phyloP scores from a whole-genome alignment of 352 stramenopile genomes.

The Pythium volutum region DNA sequence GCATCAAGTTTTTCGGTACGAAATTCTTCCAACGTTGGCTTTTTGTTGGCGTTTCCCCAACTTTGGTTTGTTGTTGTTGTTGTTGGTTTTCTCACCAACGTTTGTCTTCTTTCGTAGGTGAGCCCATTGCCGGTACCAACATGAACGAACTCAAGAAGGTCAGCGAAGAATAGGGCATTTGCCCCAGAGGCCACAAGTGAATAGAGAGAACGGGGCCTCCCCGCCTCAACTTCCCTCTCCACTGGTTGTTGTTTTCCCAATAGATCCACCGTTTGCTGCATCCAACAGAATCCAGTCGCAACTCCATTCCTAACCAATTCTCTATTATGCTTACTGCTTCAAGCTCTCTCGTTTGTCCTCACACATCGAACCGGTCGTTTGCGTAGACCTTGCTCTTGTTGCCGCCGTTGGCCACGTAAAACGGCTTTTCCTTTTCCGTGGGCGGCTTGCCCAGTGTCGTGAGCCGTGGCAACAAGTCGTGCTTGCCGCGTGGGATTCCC shows the following conservation, averaged over 20 bases:
- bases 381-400: constrained; percentile 68
- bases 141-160: constrained; percentile 87
- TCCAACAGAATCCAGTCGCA: background rate
- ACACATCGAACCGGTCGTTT: constrained; percentile 68
- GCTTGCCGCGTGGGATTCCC: constrained; percentile 42
- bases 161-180: constrained; percentile 55
- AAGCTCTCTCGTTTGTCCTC: background rate
- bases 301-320: background rate
- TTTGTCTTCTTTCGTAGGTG: constrained; percentile 31
- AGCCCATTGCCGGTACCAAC: constrained; percentile 73
- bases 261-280: background rate
- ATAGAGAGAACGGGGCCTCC: background rate
- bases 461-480: constrained; percentile 46
- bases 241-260: background rate
- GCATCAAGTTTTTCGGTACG: constrained; percentile 63
- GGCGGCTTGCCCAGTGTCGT: constrained; percentile 42
- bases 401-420: constrained; percentile 54
- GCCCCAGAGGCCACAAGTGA: background rate
- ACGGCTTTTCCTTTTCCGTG: constrained; percentile 36
- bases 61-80: background rate
- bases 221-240: background rate
- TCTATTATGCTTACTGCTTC: background rate
- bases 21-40: background rate
- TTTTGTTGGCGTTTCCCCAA: background rate
- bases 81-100: constrained; percentile 8